phyloP scores from a whole-genome alignment of 192 early-diverging fungal species.

The Rhizophagus sp. region DNA sequence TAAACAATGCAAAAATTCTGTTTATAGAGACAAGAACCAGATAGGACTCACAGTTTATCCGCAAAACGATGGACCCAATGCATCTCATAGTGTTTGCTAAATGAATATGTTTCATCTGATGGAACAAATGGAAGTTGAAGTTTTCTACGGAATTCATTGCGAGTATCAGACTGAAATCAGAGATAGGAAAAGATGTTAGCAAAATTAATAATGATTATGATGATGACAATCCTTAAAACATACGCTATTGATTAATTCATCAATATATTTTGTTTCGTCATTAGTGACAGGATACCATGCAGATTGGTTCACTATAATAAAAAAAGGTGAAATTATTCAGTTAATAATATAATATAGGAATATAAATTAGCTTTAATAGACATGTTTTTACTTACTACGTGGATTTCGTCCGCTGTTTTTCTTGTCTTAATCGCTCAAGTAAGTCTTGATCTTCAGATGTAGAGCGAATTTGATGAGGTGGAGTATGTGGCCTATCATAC shows the following conservation, averaged over 20 bases:
- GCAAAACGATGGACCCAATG: slow-evolving; percentile 24
- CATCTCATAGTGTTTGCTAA: slow-evolving; percentile 20
- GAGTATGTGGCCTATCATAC: neutral
- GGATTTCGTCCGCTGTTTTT: slow-evolving; percentile 16
- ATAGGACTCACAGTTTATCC: slow-evolving; percentile 19
- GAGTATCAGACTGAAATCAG: slow-evolving; percentile 7
- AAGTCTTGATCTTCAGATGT: slow-evolving; percentile 4
- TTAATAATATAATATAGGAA: slow-evolving; percentile 18
- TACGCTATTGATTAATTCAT: slow-evolving; percentile 11
- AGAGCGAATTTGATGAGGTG: slow-evolving; percentile 8
- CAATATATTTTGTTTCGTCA: neutral
- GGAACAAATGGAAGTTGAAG: slow-evolving; percentile 6
- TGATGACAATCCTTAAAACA: slow-evolving; percentile 1
- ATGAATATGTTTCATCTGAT: slow-evolving; percentile 24
- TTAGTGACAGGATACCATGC: neutral
- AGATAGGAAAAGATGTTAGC: neutral
- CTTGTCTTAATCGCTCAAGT: slow-evolving; percentile 11
- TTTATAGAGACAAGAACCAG: neutral
- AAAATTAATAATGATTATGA: neutral
- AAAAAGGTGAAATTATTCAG: neutral
- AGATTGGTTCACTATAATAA: neutral
- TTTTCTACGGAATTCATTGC: neutral
- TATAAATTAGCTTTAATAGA: slow-evolving; percentile 9
- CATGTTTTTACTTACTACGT: slow-evolving; percentile 15
- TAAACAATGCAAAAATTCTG: slow-evolving; percentile 25